Conservation (phyloP, 225 moss, liverwort and hornwort species). For the Rhytidiadelphus loreus region DNA sequence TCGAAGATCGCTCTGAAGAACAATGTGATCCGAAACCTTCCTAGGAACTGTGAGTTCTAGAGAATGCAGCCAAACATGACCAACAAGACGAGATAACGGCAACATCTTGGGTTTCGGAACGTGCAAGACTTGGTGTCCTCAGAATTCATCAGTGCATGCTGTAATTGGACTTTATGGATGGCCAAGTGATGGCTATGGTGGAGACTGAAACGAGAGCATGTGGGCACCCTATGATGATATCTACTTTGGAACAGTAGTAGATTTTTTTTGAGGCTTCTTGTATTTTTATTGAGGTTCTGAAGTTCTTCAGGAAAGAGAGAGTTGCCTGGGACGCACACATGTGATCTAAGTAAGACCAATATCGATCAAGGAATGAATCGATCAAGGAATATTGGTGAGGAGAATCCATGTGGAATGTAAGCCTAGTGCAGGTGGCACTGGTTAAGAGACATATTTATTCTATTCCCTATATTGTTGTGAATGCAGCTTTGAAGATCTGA, state of each 20-base stretch:
- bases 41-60: slow-evolving; percentile 55
- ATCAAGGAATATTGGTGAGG: neutral
- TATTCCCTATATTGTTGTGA: neutral
- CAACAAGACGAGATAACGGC: neutral
- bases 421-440: neutral
- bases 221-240: neutral
- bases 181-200: neutral
- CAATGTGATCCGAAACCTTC: slow-evolving; percentile 73
- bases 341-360: too few relatives aligned
- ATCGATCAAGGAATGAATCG: too few relatives aligned
- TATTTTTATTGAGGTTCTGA: neutral
- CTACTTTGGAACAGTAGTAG: neutral
- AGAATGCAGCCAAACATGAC: neutral
- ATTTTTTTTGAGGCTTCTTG: neutral
- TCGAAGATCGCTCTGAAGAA: slow-evolving; percentile 78
- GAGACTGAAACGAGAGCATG: neutral
- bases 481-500: neutral
- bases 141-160: neutral
- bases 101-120: neutral
- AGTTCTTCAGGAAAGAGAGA: neutral
- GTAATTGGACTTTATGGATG: neutral
- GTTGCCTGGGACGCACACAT: neutral
- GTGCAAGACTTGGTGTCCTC: neutral
- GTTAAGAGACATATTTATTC: neutral
- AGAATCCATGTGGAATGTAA: neutral